Evolutionary conservation across 805 yeast genomes (phyloP), one percentile per base, ranked within the genome.

Genomic region (Debaryomyces maramus): DNA sequence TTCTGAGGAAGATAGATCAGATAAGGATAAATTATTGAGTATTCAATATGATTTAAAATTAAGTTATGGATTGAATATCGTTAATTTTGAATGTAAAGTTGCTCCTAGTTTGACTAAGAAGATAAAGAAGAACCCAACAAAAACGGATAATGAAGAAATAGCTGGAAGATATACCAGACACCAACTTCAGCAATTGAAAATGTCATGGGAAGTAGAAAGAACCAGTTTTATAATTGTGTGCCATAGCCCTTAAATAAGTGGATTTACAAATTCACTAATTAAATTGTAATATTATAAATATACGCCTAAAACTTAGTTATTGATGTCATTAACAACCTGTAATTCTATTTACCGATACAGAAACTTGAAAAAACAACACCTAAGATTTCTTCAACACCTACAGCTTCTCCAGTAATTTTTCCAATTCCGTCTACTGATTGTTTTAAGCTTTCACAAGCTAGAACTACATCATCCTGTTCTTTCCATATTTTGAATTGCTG

Each of bases 281-380:
- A n/a, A n/a, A n/a, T n/a, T n/a, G n/a, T n/a, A n/a, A n/a, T n/a
- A n/a, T n/a, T n/a, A n/a, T n/a, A n/a, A n/a, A n/a, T n/a, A n/a
- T n/a, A n/a, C n/a, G n/a, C n/a, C n/a, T n/a, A n/a, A n/a, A n/a
- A n/a, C n/a, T n/a, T n/a, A n/a, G n/a, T n/a, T n/a, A n/a, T n/a
- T n/a, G n/a, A n/a, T n/a, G n/a, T n/a, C n/a, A n/a, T n/a, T n/a
- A n/a, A 26, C n/a, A n/a, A n/a, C n/a, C n/a, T n/a, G n/a, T n/a
- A n/a, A 27, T 2, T 17, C 48, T 65, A 91, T 60, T 91, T 91
- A 0, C 99, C 99, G 16, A 93, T 88, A 61, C 99, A 93, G 58
- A 93, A 93, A 45, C 81, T 85, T 2, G 96, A 82, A 56, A 93
- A 93, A 0, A 93, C 93, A 1, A 87, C 91, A 0, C 93, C 97